Evolutionary conservation across 2,329 filamentous ascomycete genomes (phyloP).

Genomic region (Trichothecium sympodiale): DNA sequence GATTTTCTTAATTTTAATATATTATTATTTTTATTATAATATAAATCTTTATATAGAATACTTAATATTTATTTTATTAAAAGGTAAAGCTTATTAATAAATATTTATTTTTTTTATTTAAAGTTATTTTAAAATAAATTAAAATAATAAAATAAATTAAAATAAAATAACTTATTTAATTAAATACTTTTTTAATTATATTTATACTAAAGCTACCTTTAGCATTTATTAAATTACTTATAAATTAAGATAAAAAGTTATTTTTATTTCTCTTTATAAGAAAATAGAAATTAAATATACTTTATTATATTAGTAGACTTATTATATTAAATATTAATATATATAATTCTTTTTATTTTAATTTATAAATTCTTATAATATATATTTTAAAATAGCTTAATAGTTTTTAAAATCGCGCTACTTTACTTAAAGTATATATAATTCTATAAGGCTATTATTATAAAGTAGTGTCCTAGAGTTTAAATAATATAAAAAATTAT

Average conservation of each 20-base stretch:
- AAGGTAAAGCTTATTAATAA: not conserved
- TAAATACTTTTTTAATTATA: conserved; percentile 1
- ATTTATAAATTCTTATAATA: not conserved
- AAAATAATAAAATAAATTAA: not conserved
- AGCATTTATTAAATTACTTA: too few relatives aligned
- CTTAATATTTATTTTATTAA: not conserved
- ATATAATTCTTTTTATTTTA: not conserved
- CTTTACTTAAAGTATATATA: not conserved
- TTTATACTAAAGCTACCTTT: not conserved
- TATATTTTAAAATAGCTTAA: not conserved
- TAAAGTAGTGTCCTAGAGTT: too few relatives aligned
- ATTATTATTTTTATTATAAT: conserved; percentile 1
- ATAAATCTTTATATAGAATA: not conserved
- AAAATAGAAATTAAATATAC: too few relatives aligned
- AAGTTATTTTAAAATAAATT: not conserved
- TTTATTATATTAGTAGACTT: not conserved
- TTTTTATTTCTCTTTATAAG: too few relatives aligned
- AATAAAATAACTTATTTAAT: not conserved
- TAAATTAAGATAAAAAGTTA: too few relatives aligned
- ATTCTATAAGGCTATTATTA: not conserved
- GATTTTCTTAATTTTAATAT: not conserved
- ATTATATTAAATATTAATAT: not conserved
- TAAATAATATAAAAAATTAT: too few relatives aligned
- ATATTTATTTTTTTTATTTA: not conserved
- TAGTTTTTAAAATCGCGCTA: not conserved